Evolutionary conservation across 2,329 filamentous ascomycete species (phyloP).

Genomic region (Dothistroma septosporum): DNA sequence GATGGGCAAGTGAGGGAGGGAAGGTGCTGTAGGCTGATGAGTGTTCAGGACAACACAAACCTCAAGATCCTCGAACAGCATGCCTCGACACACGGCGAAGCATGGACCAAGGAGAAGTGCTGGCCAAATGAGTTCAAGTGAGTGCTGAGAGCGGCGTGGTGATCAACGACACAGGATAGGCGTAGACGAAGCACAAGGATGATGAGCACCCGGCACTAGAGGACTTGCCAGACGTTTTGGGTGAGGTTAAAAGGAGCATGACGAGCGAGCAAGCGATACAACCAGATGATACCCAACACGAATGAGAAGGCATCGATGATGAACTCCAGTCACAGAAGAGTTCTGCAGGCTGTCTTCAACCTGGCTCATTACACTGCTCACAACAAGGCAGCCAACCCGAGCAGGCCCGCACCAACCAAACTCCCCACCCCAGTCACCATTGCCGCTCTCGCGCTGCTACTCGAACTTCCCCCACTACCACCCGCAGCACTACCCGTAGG

Average conservation of each 20-base stretch:
- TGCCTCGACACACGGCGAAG: conserved; percentile 49
- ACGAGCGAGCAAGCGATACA: neutral
- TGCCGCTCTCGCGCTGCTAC: conserved; percentile 10
- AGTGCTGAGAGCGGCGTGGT: neutral
- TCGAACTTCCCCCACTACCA: neutral
- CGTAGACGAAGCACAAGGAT: neutral
- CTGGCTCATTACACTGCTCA: too few relatives aligned
- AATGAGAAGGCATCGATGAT: neutral
- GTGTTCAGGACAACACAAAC: conserved; percentile 45
- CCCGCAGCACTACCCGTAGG: conserved; percentile 4
- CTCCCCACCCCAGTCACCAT: conserved; percentile 15
- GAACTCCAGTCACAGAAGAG: too few relatives aligned
- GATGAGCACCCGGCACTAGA: neutral
- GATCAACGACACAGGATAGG: neutral
- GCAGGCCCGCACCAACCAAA: conserved; percentile 11
- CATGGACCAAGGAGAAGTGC: conserved; percentile 58
- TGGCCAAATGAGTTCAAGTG: conserved; percentile 44
- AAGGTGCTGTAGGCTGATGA: neutral
- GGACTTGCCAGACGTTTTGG: neutral
- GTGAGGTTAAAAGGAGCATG: neutral
- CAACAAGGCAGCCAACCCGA: conserved; percentile 12
- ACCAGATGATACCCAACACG: neutral
- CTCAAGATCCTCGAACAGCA: conserved; percentile 52
- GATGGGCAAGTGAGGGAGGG: neutral
- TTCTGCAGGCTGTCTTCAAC: too few relatives aligned